Evolutionary conservation across 306 rosid genomes (phyloP).

Genomic region (Corylus avellana): DNA sequence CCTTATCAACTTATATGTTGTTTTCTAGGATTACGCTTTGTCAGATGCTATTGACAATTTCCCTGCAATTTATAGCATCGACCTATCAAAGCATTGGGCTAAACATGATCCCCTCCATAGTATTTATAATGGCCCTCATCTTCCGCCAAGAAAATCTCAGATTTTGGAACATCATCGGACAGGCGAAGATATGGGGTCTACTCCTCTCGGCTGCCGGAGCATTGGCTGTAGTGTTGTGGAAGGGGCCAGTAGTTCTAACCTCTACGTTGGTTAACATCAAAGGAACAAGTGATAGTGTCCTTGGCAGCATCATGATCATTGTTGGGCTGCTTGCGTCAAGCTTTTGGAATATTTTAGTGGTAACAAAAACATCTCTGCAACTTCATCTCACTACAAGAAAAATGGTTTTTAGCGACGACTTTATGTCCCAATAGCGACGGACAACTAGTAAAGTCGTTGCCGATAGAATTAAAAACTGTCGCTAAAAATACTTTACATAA

Average conservation of each 20-base stretch:
- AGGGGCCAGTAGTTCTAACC: slow-evolving; percentile 4
- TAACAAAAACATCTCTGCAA: neutral
- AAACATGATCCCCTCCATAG: slow-evolving; percentile 15
- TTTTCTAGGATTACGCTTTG: slow-evolving; percentile 8
- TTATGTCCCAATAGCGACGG: no score
- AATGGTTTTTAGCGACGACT: no score
- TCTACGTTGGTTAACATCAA: neutral
- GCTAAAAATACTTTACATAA: no score
- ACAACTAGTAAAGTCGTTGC: no score
- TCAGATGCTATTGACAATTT: slow-evolving; percentile 1
- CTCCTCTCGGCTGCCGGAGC: slow-evolving; percentile 3
- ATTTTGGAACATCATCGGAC: slow-evolving; percentile 5
- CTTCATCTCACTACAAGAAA: no score
- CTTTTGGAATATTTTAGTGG: neutral
- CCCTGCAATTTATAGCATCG: slow-evolving; percentile 1
- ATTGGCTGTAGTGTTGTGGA: neutral
- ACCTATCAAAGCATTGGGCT: slow-evolving; percentile 9
- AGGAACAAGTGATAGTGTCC: neutral
- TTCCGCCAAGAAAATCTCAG: slow-evolving; percentile 5
- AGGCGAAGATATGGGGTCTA: slow-evolving; percentile 10
- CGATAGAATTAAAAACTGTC: no score
- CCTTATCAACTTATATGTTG: neutral
- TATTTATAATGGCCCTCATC: slow-evolving; percentile 14
- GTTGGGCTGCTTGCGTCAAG: slow-evolving; percentile 9
- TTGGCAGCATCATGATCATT: neutral